These are phyloP conservation scores for Pyrenophora seminiperda DNA, from an alignment of 2,329 filamentous ascomycete genomes.

Conservation along the genomic window DNA sequence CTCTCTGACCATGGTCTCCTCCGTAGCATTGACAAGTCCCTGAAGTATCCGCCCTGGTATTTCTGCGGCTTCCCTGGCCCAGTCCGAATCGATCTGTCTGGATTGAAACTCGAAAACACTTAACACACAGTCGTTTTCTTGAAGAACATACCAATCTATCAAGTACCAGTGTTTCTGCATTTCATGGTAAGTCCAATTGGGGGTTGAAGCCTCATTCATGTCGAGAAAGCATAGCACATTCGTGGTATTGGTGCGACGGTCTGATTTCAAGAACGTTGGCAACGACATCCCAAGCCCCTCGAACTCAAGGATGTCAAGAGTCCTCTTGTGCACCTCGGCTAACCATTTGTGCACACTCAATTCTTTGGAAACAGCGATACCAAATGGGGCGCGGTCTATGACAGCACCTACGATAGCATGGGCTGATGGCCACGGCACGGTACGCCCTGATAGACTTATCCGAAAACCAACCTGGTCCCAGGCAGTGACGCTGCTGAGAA, in stretches of 20 bases:
- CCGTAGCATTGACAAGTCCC: conserved; percentile 2
- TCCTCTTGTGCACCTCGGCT: conserved; percentile 8
- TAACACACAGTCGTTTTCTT: background rate
- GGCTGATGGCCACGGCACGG: conserved; percentile 8
- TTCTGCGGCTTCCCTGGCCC: conserved; percentile 4
- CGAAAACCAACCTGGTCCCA: conserved; percentile 10
- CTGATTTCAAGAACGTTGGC: background rate
- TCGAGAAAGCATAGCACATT: conserved; percentile 14
- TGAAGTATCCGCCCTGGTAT: conserved; percentile 3
- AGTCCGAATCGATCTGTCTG: conserved; percentile 5
- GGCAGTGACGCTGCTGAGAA: conserved; percentile 7
- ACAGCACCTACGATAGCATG: conserved; percentile 4
- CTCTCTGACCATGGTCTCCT: background rate
- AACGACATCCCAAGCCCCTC: conserved; percentile 1
- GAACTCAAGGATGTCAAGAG: conserved; percentile 7
- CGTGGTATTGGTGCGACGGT: conserved; percentile 12
- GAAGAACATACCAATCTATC: conserved; percentile 9
- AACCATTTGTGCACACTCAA: conserved; percentile 8
- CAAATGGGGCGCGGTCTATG: conserved; percentile 3
- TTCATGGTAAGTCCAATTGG: conserved; percentile 9
- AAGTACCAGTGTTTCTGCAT: conserved; percentile 6
- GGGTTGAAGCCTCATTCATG: background rate
- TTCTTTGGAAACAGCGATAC: background rate
- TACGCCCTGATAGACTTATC: conserved; percentile 7
- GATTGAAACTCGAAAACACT: conserved; percentile 7